phyloP scores from a whole-genome alignment of 352 stramenopile species.

The Chrysophaeum taylorii region DNA sequence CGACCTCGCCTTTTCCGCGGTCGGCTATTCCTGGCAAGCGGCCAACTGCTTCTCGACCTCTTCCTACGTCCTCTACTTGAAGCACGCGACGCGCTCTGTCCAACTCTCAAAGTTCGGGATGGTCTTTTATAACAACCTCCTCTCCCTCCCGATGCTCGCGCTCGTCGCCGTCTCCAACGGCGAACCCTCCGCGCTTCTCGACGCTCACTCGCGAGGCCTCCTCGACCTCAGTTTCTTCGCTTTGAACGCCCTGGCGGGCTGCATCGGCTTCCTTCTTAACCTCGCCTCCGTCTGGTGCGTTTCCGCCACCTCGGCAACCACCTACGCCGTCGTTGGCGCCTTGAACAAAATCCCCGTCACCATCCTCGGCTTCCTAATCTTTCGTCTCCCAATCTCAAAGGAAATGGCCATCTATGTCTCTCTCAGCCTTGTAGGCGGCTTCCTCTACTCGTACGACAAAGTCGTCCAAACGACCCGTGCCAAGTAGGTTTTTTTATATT shows the following conservation, averaged over 20 bases:
- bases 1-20: slow-evolving; percentile 72
- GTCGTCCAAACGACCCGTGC: too few relatives aligned
- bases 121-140: slow-evolving; percentile 99
- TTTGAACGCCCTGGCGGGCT: slow-evolving; percentile 70
- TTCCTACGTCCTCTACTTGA: slow-evolving; percentile 98
- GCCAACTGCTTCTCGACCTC: slow-evolving; percentile 88
- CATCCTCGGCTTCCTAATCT: slow-evolving; percentile 83
- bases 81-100: slow-evolving; percentile 85
- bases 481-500: too few relatives aligned
- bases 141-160: slow-evolving; percentile 76
- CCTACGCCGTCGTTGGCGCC: slow-evolving; percentile 92
- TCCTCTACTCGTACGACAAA: slow-evolving; percentile 96
- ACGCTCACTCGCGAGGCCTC: slow-evolving; percentile 70
- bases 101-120: slow-evolving; percentile 96
- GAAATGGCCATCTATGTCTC: slow-evolving; percentile 91
- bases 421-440: slow-evolving; percentile 88
- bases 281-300: slow-evolving; percentile 95
- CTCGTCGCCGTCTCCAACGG: slow-evolving; percentile 75
- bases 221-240: slow-evolving; percentile 69
- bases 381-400: slow-evolving; percentile 76
- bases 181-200: too few relatives aligned
- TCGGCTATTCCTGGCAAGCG: slow-evolving; percentile 93
- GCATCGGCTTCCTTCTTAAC: slow-evolving; percentile 92
- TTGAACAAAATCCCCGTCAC: slow-evolving; percentile 97
- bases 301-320: slow-evolving; percentile 83